Conservation (phyloP, 31 red algal genomes). For the Porphyra umbilicalis region DNA sequence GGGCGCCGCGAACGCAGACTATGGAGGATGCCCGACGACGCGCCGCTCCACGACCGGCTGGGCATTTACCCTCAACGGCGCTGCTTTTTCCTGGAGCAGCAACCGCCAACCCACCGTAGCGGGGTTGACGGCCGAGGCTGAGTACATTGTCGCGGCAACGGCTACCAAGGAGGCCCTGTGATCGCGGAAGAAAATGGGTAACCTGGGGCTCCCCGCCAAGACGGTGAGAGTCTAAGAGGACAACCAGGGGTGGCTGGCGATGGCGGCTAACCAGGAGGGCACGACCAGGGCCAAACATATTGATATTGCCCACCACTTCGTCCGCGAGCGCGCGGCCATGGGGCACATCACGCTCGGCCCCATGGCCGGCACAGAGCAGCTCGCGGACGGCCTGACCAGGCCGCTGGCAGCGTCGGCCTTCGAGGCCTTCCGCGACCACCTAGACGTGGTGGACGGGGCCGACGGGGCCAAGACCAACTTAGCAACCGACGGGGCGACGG, state of each 20-base stretch:
- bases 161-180: slow-evolving; percentile 29
- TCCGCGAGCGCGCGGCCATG: slow-evolving; percentile 1
- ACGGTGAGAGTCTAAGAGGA: slow-evolving; percentile 1
- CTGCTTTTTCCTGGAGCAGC: slow-evolving; percentile 10
- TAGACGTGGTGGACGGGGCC: too few species aligned
- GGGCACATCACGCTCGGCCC: background rate
- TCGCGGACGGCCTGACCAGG: background rate
- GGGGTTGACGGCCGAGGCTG: slow-evolving; percentile 15
- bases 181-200: slow-evolving; percentile 5
- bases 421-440: too few species aligned
- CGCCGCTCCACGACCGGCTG: slow-evolving; percentile 17
- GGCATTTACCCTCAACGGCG: slow-evolving; percentile 2
- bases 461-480: too few species aligned
- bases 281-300: slow-evolving; percentile 15
- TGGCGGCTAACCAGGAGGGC: slow-evolving; percentile 8
- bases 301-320: background rate
- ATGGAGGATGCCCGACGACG: slow-evolving; percentile 8
- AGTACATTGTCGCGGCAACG: slow-evolving; percentile 12
- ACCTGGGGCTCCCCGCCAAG: too few species aligned
- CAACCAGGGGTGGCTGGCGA: background rate
- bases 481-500: too few species aligned
- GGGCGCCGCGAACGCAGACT: slow-evolving; percentile 24
- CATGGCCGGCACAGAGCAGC: background rate
- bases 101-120: slow-evolving; percentile 20
- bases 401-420: too few species aligned